Base-by-base conservation (phyloP, 208 protist genomes). In the Vickermania ingenoplastis region DNA sequence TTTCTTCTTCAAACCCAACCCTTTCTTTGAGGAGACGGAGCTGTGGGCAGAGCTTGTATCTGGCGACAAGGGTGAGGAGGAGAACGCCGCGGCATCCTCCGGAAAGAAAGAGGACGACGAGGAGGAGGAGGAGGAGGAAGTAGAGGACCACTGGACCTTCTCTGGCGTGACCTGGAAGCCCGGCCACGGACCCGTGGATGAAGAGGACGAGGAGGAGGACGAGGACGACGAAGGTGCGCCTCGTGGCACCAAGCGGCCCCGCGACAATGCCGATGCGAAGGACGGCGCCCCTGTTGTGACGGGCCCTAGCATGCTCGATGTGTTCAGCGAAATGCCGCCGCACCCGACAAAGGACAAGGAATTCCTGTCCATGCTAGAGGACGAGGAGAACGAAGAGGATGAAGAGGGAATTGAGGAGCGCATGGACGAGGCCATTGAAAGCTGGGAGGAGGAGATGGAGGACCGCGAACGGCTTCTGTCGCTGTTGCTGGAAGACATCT, bases 161-260 rank as follows among this genome's bases (percentile, higher is more conserved):
- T 92, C 85, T 1, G 85, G 81, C 28, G 60, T 92, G 22, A 88
- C 81, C 21, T 92, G 85, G 82, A 83, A 83, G 57, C 67, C 65
- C 0, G 81, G 79, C 4, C 71, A 89, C 66, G 81, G 85, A 0
- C 85, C 85, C 0, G 29, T 17, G 1, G 30, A 36, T 23, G 60
- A 69, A 5, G 67, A 70, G 1, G 61, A 69, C 14, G 63, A 67
- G 28, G 74, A 69, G 3, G 69, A 60, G 14, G 69, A 71, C 1
- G 70, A 71, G 27, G 52, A 70, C 14, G 61, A 64, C 0, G 55
- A 71, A 28, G 67, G 69, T 14, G 54, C 24, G 68, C n/a, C n/a
- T n/a, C 74, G 74, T 48, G 65, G 26, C 48, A 63, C 23, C 26
- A 63, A 50, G 50, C 50, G 50, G 23, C 50, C 50, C 26, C 29